Base-by-base conservation (phyloP, 176 grass and related monocot genomes). In the Sorghum bicolor region DNA sequence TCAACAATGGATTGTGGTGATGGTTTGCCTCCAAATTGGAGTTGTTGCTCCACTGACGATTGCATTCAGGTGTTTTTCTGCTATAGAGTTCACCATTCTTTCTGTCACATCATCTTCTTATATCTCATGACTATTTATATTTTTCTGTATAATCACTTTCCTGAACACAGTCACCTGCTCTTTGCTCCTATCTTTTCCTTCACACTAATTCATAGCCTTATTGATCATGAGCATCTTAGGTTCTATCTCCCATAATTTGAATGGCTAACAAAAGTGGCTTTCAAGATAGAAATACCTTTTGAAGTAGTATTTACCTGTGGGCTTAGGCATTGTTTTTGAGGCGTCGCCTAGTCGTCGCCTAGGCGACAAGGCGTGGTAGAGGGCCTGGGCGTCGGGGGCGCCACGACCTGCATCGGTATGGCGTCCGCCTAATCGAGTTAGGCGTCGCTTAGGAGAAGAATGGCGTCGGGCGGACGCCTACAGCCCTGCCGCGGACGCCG, bases 1-100 rank as follows among this genome's bases (percentile, higher is more conserved):
- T 97, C 94, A 39, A 92, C 47, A 41, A 97, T 97, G 94, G 94
- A 97, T 74, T 91, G 80, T 19, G 92, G 94, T 64, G 88, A 97
- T 24, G 92, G 94, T 43, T 89, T 97, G 57, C 94, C 94, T 64
- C 78, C 74, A 61, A 91, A 91, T 85, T 97, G 94, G 94, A 92
- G 83, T 58, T 81, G 76, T 14, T 89, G 73, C 73, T 89, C 94
- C 47, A 91, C 92, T 76, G 84, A 92, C 22, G 67, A 92, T 60
- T 97, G 92, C 77, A 97, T 97, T 81, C 88, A 92, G 95, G 95
- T 97, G 76, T 78, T 43, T 1, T 26, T 72, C 24, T 65, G 28
- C 29, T 64, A 24, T 57, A 16, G 19, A 25, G 9, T 36, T 62
- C 48, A 79, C 9, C 8, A 50, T 48, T 24, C 10, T 86, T 72